Evolutionary conservation across 805 yeast species (phyloP).

Genomic region (Torulaspora delbrueckii): DNA sequence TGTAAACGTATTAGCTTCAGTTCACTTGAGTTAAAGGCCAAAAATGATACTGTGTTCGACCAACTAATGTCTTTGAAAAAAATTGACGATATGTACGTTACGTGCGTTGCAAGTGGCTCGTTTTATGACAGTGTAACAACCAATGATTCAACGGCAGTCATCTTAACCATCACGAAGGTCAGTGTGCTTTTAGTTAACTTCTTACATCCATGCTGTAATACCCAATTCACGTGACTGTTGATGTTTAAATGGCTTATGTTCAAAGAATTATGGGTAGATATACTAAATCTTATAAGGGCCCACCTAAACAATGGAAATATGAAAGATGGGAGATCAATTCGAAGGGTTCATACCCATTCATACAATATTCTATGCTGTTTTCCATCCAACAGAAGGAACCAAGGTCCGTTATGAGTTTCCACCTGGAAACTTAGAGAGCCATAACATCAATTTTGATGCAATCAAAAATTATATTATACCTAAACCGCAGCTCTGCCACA

Average conservation of each 20-base stretch:
- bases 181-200: too few relatives aligned
- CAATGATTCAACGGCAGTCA: too few relatives aligned
- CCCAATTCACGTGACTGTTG: neutral
- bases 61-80: too few relatives aligned
- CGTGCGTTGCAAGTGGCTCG: too few relatives aligned
- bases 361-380: conserved; percentile 84
- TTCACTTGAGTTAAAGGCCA: too few relatives aligned
- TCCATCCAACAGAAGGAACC: conserved; percentile 95
- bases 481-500: conserved; percentile 83
- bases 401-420: conserved; percentile 91
- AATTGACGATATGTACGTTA: too few relatives aligned
- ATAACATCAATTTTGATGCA: conserved; percentile 68
- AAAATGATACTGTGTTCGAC: too few relatives aligned
- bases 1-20: too few relatives aligned
- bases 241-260: neutral
- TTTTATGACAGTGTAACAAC: too few relatives aligned
- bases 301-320: neutral
- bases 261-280: neutral
- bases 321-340: conserved; percentile 25
- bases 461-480: conserved; percentile 91
- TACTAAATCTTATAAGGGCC: neutral
- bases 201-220: neutral
- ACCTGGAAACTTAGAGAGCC: conserved; percentile 42
- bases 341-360: conserved; percentile 82
- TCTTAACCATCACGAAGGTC: too few relatives aligned